These are phyloP conservation scores for Cunninghamia lanceolata DNA, from an alignment of 75 land plant species.

Conservation along the genomic window DNA sequence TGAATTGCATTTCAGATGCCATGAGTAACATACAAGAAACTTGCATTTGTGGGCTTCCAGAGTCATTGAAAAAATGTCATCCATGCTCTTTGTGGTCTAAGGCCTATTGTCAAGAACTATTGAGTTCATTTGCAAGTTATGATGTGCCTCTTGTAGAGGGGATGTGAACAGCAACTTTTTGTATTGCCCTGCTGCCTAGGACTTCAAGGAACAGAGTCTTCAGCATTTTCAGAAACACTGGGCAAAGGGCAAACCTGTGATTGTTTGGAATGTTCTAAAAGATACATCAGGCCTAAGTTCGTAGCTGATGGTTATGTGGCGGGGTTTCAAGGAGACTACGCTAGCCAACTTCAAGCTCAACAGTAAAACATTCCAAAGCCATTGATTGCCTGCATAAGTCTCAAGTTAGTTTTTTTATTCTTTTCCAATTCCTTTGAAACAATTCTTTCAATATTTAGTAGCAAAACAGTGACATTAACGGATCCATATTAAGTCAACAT, in stretches of 20 bases:
- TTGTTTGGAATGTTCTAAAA: slow-evolving; percentile 66
- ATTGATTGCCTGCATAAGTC: slow-evolving; percentile 87
- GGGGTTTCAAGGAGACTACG: slow-evolving; percentile 54
- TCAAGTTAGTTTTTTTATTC: slow-evolving; percentile 41
- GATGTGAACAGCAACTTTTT: slow-evolving; percentile 51
- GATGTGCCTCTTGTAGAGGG: slow-evolving; percentile 56
- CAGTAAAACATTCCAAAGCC: slow-evolving; percentile 38
- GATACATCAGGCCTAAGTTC: slow-evolving; percentile 67
- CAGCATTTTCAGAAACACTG: slow-evolving; percentile 84
- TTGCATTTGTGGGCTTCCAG: slow-evolving; percentile 7
- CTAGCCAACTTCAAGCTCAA: slow-evolving; percentile 34
- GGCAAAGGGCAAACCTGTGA: slow-evolving; percentile 77
- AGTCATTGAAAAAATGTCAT: slow-evolving; percentile 6
- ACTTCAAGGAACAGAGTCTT: slow-evolving; percentile 31
- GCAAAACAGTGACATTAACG: neutral
- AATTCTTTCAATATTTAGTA: neutral
- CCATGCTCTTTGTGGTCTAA: slow-evolving; percentile 27
- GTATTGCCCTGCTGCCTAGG: slow-evolving; percentile 48
- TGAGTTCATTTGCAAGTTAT: slow-evolving; percentile 11
- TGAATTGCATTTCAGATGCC: slow-evolving; percentile 30
- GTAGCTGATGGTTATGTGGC: slow-evolving; percentile 86
- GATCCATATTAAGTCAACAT: neutral
- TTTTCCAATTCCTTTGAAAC: no score
- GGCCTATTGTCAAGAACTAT: neutral
- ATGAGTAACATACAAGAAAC: slow-evolving; percentile 16